A percentile compares a stretch with the other conserved stretches of the same genome.
Conservation (phyloP, 192 early-diverging fungal species). For the Powellomyces hirtus region DNA sequence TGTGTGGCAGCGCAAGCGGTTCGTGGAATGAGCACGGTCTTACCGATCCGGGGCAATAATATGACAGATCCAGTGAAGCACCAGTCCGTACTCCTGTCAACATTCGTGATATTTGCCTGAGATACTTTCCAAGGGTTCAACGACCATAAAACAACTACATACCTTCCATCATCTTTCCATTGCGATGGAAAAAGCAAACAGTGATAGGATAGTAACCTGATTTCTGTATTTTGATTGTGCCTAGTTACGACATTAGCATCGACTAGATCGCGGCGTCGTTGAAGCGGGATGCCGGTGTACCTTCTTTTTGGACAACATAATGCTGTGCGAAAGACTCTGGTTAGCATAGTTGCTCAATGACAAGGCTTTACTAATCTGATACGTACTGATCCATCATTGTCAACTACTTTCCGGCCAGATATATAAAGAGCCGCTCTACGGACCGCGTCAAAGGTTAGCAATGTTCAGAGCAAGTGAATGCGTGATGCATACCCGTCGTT, state of each 20-base stretch:
- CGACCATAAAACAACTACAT: neutral
- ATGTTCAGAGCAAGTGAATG: too few species aligned
- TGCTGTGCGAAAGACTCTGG: slow-evolving; percentile 2
- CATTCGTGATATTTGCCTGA: neutral
- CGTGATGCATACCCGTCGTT: slow-evolving; percentile 24
- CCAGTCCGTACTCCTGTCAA: neutral
- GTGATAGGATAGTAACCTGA: slow-evolving; percentile 25
- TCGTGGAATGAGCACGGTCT: too few species aligned
- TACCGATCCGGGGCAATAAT: neutral
- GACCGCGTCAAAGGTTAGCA: neutral
- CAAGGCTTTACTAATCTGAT: neutral
- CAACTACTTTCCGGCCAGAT: slow-evolving; percentile 22
- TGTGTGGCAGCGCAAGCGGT: neutral
- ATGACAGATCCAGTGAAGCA: neutral
- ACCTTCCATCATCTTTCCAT: slow-evolving; percentile 29
- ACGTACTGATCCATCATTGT: slow-evolving; percentile 23
- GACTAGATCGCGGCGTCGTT: too few species aligned
- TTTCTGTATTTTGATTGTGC: slow-evolving; percentile 9
- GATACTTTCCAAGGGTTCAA: neutral
- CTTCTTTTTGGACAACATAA: slow-evolving; percentile 24
- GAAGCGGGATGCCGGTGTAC: neutral
- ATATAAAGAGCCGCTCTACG: slow-evolving; percentile 16
- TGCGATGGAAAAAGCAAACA: slow-evolving; percentile 18
- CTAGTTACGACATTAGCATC: too few species aligned
- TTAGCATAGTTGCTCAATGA: neutral